These are phyloP conservation scores for Claviceps humidiphila DNA, from an alignment of 2,329 filamentous ascomycete species.

Conservation along the genomic window DNA sequence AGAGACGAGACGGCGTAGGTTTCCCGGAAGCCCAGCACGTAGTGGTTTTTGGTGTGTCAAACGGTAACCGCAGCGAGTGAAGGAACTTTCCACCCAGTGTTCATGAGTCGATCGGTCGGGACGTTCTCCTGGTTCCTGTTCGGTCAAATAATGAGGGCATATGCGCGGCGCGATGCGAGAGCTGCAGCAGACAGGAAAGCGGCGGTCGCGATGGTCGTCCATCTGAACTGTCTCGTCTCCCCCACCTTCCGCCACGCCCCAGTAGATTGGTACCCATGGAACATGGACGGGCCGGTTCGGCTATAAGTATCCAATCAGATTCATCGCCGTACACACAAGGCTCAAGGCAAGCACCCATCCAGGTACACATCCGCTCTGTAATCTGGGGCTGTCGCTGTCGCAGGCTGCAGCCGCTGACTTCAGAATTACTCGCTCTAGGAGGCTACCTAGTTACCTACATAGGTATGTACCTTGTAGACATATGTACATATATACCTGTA, in stretches of 20 bases:
- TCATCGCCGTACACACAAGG: no score
- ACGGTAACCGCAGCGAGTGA: no score
- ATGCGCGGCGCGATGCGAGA: background rate
- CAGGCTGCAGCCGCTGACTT: no score
- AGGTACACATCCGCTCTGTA: background rate
- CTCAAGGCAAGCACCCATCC: background rate
- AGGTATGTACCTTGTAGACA: no score
- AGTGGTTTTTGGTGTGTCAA: background rate
- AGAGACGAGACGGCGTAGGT: background rate
- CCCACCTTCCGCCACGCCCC: no score
- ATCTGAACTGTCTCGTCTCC: background rate
- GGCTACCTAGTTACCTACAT: no score
- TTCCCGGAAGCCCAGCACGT: background rate
- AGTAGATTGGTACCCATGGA: no score
- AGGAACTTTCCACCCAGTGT: background rate
- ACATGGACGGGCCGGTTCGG: no score
- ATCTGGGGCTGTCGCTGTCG: no score
- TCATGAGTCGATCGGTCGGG: background rate
- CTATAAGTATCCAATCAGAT: no score
- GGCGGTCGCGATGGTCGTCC: background rate
- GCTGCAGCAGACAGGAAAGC: background rate
- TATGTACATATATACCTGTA: no score
- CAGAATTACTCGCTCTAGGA: no score
- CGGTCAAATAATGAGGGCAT: background rate
- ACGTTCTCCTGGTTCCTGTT: background rate